phyloP scores from a whole-genome alignment of 164 flowering plant genomes.

The Nymphaea thermarum region DNA sequence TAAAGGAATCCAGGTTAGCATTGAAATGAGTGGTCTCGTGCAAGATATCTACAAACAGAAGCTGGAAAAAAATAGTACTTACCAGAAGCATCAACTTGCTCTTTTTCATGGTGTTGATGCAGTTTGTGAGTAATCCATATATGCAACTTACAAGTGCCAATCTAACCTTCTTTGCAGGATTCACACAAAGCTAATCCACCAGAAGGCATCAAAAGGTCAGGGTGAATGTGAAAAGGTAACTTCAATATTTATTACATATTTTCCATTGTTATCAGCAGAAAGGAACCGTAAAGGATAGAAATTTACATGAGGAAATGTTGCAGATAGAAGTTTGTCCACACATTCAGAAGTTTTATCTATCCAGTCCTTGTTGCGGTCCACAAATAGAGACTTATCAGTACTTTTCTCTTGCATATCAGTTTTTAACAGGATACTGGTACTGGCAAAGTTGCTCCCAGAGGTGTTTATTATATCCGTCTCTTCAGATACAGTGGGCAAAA shows the following conservation, averaged over 20 bases:
- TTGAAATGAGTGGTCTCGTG: too few relatives aligned
- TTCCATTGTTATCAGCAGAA: background rate
- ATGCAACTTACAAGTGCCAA: slow-evolving; percentile 53
- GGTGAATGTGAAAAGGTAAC: background rate
- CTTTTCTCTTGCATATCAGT: slow-evolving; percentile 10
- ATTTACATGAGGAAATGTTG: slow-evolving; percentile 77
- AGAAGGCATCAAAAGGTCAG: background rate
- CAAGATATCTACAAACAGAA: background rate
- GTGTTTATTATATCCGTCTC: slow-evolving; percentile 1
- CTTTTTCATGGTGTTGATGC: slow-evolving; percentile 42
- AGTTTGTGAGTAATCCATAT: slow-evolving; percentile 44
- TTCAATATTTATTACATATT: background rate
- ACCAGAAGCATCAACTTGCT: slow-evolving; percentile 84
- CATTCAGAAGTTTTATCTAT: slow-evolving; percentile 52
- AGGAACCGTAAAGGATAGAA: background rate
- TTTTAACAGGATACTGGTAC: slow-evolving; percentile 8
- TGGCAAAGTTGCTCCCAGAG: slow-evolving; percentile 14
- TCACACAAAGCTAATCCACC: slow-evolving; percentile 54
- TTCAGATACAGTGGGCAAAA: slow-evolving; percentile 18
- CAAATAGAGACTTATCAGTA: slow-evolving; percentile 30
- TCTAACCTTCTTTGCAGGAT: slow-evolving; percentile 63
- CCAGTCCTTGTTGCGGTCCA: slow-evolving; percentile 79
- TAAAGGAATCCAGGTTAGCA: too few relatives aligned
- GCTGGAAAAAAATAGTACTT: slow-evolving; percentile 6
- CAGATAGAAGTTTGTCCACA: slow-evolving; percentile 53